Base-by-base conservation (phyloP, 768 basidiomycete genomes). In the Vararia minispora region DNA sequence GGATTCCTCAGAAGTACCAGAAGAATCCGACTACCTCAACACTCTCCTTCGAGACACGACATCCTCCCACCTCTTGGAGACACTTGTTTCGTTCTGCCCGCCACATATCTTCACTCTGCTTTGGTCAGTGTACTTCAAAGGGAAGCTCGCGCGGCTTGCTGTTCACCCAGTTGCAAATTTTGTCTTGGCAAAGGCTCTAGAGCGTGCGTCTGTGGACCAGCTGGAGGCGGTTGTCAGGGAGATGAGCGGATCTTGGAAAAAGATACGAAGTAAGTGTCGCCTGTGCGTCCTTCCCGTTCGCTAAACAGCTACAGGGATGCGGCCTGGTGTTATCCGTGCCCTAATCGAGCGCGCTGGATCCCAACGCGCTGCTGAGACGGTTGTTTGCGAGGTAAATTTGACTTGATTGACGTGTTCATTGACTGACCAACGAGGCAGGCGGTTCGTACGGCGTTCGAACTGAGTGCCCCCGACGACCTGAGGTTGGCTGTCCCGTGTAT, bases 81-180 rank as follows among this genome's bases (percentile, higher is more conserved):
- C 77, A 1, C 63, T 94, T 23, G 72, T 91, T 17, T 58, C 61
- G 5, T 69, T 71, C 35, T 72, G 77, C 13, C 78, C 88, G 0
- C 58, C 65, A 5, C 50, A 59, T 13, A 68, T 79, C 2, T 91
- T 92, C 52, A 53, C 59, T 23, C 50, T 66, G 0, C 52, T 95
- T 5, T 98, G 94, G 94, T 51, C 60, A 3, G 69, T 70, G 0
- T 92, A 95, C 59, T 81, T 98, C 54, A 57, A 61, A 30, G 76
- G 76, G n/a, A 77, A 79, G 45, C 63, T 95, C 26, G 58, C 69
- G 3, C 72, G 80, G 40, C 63, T 95, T 21, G 78, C 83, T 13
- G 64, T 70, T 14, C 94, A 99, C 57, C 89, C 92, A 3, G 84
- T 92, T 2, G 90, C 87, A 10, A 99, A 98, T 53, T 99, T 90